phyloP scores from a whole-genome alignment of 441 rosid genomes.

The Euphorbia celastroides region DNA sequence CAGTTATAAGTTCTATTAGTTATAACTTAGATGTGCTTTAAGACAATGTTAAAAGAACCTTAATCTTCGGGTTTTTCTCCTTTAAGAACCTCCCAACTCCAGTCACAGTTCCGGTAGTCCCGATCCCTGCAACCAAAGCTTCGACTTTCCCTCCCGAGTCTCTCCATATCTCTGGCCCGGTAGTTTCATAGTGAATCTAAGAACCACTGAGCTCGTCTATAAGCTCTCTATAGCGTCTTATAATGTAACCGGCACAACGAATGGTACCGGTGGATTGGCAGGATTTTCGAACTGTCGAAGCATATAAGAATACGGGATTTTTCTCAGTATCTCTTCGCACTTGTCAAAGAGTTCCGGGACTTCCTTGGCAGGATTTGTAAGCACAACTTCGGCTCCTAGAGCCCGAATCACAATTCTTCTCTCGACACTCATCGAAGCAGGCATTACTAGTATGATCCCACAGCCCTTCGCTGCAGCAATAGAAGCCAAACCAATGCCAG shows the following conservation, averaged over 20 bases:
- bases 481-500: conserved; percentile 96
- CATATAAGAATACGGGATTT: conserved; percentile 72
- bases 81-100: conserved; percentile 80
- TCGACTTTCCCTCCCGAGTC: conserved; percentile 92
- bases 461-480: conserved; percentile 94
- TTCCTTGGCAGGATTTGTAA: conserved; percentile 89
- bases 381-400: conserved; percentile 89
- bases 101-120: conserved; percentile 94
- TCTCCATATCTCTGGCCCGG: conserved; percentile 99
- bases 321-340: conserved; percentile 85
- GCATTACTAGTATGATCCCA: conserved; percentile 85
- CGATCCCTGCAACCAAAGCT: conserved; percentile 85
- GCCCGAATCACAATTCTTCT: conserved; percentile 90
- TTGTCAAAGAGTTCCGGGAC: conserved; percentile 91
- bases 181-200: conserved; percentile 89
- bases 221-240: neutral
- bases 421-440: conserved; percentile 96
- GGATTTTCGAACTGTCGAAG: conserved; percentile 96
- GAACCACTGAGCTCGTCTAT: neutral
- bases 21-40: too few species aligned
- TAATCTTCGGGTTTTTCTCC: conserved; percentile 75
- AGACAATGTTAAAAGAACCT: too few species aligned
- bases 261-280: conserved; percentile 62
- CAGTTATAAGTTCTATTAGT: too few species aligned
- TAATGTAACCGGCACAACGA: too few species aligned